phyloP scores from a whole-genome alignment of 1,284 basidiomycete species.

The Trichosporon asahii region DNA sequence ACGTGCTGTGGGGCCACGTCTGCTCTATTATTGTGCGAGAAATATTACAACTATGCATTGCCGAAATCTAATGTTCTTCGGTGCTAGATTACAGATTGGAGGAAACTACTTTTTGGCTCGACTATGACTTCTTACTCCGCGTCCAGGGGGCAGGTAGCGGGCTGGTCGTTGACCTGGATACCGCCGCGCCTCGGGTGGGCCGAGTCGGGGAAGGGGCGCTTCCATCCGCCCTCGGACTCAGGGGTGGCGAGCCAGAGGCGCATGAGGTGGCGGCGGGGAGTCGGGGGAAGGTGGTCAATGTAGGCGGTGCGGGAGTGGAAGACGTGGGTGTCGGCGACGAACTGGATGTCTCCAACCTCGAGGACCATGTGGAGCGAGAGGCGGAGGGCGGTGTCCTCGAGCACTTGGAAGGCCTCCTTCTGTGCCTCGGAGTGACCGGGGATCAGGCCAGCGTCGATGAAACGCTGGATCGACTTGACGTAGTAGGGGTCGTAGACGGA shows the following conservation, averaged over 20 bases:
- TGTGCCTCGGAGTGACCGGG: constrained; percentile 46
- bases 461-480: constrained; percentile 32
- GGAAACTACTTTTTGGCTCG: not conserved
- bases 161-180: constrained; percentile 46
- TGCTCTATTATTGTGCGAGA: not conserved
- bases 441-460: constrained; percentile 49
- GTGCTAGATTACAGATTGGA: not conserved
- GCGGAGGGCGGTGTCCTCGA: constrained; percentile 51
- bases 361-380: constrained; percentile 53
- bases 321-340: constrained; percentile 47
- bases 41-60: constrained; percentile 7
- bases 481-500: constrained; percentile 46
- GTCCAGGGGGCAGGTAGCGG: constrained; percentile 50
- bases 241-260: constrained; percentile 53
- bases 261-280: constrained; percentile 51
- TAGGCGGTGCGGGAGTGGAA: constrained; percentile 54
- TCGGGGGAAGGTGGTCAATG: constrained; percentile 49
- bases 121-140: constrained; percentile 39
- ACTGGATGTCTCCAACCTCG: constrained; percentile 51
- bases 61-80: not conserved
- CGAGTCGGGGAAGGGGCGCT: constrained; percentile 49
- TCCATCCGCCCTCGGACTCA: constrained; percentile 51
- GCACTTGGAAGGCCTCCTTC: constrained; percentile 50
- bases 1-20: too few species aligned
- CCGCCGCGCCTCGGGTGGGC: constrained; percentile 46